These are phyloP conservation scores for Tetracentron sinense DNA, from an alignment of 164 flowering plant species.

Conservation along the genomic window DNA sequence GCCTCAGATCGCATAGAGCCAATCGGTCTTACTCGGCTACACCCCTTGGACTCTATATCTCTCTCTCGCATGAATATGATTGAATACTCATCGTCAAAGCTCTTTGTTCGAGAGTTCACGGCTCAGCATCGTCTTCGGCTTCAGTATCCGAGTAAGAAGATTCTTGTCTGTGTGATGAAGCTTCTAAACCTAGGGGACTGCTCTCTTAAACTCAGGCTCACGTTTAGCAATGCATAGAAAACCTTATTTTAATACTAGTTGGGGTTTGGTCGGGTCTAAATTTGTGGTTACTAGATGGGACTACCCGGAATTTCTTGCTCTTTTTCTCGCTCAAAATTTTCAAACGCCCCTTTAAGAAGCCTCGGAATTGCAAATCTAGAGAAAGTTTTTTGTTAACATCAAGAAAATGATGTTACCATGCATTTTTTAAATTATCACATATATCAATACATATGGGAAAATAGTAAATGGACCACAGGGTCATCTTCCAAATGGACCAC, in stretches of 20 bases:
- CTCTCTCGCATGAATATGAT: background rate
- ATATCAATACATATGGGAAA: too few species aligned
- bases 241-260: slow-evolving; percentile 3
- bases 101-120: slow-evolving; percentile 14
- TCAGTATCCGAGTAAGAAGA: slow-evolving; percentile 26
- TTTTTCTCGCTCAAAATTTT: slow-evolving; percentile 1
- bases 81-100: slow-evolving; percentile 22
- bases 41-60: too few species aligned
- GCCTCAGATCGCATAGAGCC: too few species aligned
- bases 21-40: too few species aligned
- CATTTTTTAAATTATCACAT: background rate
- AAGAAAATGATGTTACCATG: background rate
- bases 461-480: too few species aligned
- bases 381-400: background rate
- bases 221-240: slow-evolving; percentile 12
- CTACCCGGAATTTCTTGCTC: background rate
- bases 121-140: slow-evolving; percentile 8
- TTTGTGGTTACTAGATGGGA: too few species aligned
- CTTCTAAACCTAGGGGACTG: slow-evolving; percentile 41
- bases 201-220: background rate
- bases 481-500: too few species aligned
- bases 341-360: background rate
- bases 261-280: slow-evolving; percentile 1
- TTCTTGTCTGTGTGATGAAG: slow-evolving; percentile 39
- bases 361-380: background rate